Evolutionary conservation across 371 early-diverging fungal genomes (phyloP).

Genomic region (Mycotypha africana): DNA sequence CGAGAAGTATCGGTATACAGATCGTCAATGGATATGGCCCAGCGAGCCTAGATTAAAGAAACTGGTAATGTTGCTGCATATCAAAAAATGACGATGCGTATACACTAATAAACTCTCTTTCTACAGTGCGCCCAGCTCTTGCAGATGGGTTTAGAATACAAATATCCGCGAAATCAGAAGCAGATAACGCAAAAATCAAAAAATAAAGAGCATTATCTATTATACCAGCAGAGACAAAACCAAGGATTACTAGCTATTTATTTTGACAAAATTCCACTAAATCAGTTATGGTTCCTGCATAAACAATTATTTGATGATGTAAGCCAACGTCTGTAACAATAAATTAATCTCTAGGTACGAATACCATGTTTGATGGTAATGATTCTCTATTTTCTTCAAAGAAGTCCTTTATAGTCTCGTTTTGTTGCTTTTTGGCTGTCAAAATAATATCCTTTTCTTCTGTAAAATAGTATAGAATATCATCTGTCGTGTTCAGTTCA

Average conservation of each 20-base stretch:
- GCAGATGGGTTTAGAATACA: conserved; percentile 7
- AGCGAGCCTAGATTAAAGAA: conserved; percentile 10
- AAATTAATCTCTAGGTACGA: conserved; percentile 11
- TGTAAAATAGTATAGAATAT: conserved; percentile 27
- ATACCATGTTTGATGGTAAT: conserved; percentile 15
- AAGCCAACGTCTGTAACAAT: conserved; percentile 24
- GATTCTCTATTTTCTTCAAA: conserved; percentile 12
- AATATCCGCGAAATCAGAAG: too few species aligned
- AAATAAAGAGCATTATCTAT: conserved; percentile 14
- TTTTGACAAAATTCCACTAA: conserved; percentile 23
- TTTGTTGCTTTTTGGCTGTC: conserved; percentile 1
- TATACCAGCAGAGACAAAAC: conserved; percentile 14
- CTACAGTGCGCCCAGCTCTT: conserved; percentile 17
- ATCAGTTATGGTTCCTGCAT: conserved; percentile 30
- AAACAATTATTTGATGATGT: conserved; percentile 30
- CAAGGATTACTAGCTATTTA: conserved; percentile 29
- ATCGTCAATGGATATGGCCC: conserved; percentile 25
- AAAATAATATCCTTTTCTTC: too few species aligned
- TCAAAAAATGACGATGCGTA: neutral
- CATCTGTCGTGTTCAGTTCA: conserved; percentile 23
- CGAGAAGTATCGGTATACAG: conserved; percentile 12
- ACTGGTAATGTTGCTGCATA: conserved; percentile 18
- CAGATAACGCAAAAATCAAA: conserved; percentile 10
- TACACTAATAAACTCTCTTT: neutral
- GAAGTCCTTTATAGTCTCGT: conserved; percentile 8